Base-by-base conservation (phyloP, 177 flowering plant genomes). In the Telopea speciosissima region DNA sequence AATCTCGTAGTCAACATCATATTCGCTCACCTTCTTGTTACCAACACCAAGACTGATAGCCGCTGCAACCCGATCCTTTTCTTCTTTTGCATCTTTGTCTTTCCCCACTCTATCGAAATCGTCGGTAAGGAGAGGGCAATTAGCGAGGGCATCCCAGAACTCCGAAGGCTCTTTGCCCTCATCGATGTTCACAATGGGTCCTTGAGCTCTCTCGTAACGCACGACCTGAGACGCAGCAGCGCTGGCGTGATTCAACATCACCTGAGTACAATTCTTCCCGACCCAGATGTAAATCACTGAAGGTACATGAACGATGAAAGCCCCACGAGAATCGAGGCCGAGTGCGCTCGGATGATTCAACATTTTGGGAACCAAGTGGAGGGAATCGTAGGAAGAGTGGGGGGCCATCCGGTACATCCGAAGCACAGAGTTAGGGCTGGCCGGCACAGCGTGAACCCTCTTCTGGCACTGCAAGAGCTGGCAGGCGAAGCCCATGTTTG, bases 401-500 rank as follows among this genome's bases (percentile, higher is more conserved):
- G 93, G 93, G 3, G 91, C 91, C 89, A 89, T 85, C 58, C 91
- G 63, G 44, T 85, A 83, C 85, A 89, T 82, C 83, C 90, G 79
- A 1, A 85, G 77, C 64, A 84, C 68, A 33, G 91, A 88, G 73
- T 26, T 83, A 1, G 93, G 90, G 72, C 93, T 87, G 8, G 77
- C 79, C 23, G 91, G 91, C 42, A 79, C 66, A 11, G 91, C 90
- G 68, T 81, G 89, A 1, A 86, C 91, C 36, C 93, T 63, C 69
- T 87, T 89, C 83, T 89, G 91, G 70, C 90, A 86, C 75, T 79
- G 93, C 69, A 87, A 65, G 22, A 89, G 84, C 66, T 89, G 93
- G 74, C 89, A 86, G 62, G 93, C 89, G 79, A 89, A 89, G 0
- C 93, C 93, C 89, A 87, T 83, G 33, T 87, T 89, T 0, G 93